Conservation (phyloP, 257 asterid species). For the Solanum etuberosum region DNA sequence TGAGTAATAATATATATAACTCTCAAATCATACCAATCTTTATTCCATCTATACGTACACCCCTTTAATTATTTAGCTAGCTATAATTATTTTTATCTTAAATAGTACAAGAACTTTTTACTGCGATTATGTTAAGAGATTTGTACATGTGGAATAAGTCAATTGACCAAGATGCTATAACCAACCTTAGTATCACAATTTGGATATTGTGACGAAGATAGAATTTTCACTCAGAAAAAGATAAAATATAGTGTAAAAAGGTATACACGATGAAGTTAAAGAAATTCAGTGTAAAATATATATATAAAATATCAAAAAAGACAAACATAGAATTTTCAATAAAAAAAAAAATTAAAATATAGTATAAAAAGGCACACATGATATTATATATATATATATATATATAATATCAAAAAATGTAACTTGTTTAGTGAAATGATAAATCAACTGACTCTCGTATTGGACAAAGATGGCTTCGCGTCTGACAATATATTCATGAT, state of each 20-base stretch:
- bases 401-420: too few relatives aligned
- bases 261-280: not conserved
- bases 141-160: not conserved
- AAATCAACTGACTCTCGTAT: not conserved
- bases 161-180: not conserved
- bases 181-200: not conserved
- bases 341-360: not conserved
- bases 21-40: not conserved
- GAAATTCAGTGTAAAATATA: not conserved
- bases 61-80: not conserved
- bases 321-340: not conserved
- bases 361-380: not conserved
- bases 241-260: not conserved
- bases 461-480: not conserved
- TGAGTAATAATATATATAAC: not conserved
- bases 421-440: not conserved
- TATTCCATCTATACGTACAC: not conserved
- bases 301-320: too few relatives aligned
- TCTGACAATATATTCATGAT: not conserved
- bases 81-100: not conserved
- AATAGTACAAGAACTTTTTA: not conserved
- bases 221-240: not conserved
- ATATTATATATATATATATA: too few relatives aligned
- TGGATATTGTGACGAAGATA: not conserved
- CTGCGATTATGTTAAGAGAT: not conserved